These are phyloP conservation scores for Veloporphyrellus conicus DNA, from an alignment of 1,284 basidiomycete species.

Conservation along the genomic window DNA sequence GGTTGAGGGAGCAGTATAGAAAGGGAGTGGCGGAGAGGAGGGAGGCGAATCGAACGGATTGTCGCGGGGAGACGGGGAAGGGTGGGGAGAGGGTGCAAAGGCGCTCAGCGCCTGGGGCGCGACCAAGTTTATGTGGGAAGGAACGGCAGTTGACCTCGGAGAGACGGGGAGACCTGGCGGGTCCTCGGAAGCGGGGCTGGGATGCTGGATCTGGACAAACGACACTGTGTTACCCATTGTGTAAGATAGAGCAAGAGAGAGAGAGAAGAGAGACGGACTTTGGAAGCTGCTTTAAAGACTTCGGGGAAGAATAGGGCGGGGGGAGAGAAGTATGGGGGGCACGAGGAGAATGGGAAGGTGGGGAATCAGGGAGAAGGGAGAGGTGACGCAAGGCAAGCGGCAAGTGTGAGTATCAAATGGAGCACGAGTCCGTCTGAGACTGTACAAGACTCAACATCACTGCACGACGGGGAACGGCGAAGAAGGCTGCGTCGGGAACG, in stretches of 20 bases:
- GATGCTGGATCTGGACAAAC: slow-evolving; percentile 31
- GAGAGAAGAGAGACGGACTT: slow-evolving; percentile 22
- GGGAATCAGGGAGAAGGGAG: slow-evolving; percentile 16
- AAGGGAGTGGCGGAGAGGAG: slow-evolving; percentile 33
- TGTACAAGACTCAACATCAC: slow-evolving; percentile 17
- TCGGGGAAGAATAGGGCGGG: slow-evolving; percentile 22
- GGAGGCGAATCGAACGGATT: slow-evolving; percentile 33
- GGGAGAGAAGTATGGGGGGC: slow-evolving; percentile 24
- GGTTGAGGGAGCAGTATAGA: slow-evolving; percentile 36
- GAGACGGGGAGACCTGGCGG: slow-evolving; percentile 9
- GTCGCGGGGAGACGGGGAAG: slow-evolving; percentile 27
- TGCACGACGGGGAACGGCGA: slow-evolving; percentile 14
- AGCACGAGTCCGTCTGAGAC: slow-evolving; percentile 19
- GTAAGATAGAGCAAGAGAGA: slow-evolving; percentile 11
- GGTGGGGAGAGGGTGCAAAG: slow-evolving; percentile 21
- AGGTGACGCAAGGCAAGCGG: slow-evolving; percentile 26
- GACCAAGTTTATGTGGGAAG: slow-evolving; percentile 29
- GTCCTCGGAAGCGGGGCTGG: slow-evolving; percentile 17
- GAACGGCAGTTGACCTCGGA: slow-evolving; percentile 18
- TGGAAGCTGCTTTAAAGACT: slow-evolving; percentile 21
- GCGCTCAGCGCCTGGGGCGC: slow-evolving; percentile 27
- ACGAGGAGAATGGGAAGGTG: slow-evolving; percentile 29
- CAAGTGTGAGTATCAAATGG: slow-evolving; percentile 12
- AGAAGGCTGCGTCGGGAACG: slow-evolving; percentile 15
- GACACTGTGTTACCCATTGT: slow-evolving; percentile 35